These are phyloP conservation scores for Thielaviopsis euricoi DNA, from an alignment of 2,329 filamentous ascomycete species.

Conservation along the genomic window DNA sequence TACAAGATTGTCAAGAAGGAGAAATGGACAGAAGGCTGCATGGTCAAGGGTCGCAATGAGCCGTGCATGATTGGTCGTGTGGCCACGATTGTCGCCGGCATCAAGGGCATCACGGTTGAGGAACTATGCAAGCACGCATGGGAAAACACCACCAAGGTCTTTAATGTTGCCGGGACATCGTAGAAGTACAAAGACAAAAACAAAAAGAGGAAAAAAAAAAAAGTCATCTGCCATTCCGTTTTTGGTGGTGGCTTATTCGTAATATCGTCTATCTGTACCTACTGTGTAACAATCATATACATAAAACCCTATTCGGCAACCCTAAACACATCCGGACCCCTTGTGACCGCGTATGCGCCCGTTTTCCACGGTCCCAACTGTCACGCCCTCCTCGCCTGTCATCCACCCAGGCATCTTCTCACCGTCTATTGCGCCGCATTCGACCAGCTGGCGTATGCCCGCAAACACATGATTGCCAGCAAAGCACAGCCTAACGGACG, in stretches of 20 bases:
- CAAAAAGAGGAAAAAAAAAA: not conserved
- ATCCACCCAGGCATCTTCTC: constrained; percentile 76
- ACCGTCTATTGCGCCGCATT: constrained; percentile 59
- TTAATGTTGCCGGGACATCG: constrained; percentile 42
- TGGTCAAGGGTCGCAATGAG: constrained; percentile 94
- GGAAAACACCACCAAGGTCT: constrained; percentile 67
- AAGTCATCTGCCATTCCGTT: not conserved
- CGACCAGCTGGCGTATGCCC: constrained; percentile 61
- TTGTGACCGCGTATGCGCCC: constrained; percentile 46
- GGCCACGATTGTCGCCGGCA: constrained; percentile 71
- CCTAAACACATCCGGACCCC: not conserved
- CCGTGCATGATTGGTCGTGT: constrained; percentile 74
- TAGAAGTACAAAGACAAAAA: not conserved
- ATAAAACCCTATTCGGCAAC: not conserved
- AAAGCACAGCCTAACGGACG: constrained; percentile 52
- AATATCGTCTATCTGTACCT: not conserved
- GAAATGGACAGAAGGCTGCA: constrained; percentile 70
- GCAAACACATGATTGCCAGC: constrained; percentile 66
- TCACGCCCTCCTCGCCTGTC: constrained; percentile 74
- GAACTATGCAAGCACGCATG: constrained; percentile 77
- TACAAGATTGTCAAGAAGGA: constrained; percentile 90
- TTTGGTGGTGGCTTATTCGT: not conserved
- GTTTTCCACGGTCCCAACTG: constrained; percentile 48
- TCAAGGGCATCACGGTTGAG: constrained; percentile 65
- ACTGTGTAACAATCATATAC: not conserved